A percentile compares a stretch with the other conserved stretches of the same genome.
Evolutionary conservation across 1,139 yeast genomes (phyloP).

Genomic region (Blastobotrys arbuscula): DNA sequence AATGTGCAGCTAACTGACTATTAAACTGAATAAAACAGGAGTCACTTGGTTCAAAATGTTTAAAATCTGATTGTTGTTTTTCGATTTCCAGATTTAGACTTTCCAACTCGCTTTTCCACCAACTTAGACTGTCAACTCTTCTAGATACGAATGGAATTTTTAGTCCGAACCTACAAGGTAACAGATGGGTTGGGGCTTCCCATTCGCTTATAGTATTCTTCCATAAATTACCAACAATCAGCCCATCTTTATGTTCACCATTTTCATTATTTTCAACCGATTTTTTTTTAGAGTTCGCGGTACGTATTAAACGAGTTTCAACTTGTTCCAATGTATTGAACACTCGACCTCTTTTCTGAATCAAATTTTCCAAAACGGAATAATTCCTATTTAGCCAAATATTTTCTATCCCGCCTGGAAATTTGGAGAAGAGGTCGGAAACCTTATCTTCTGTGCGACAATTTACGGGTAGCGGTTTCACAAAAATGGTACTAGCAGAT

Average conservation of each 20-base stretch:
- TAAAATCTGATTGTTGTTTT: constrained; percentile 19
- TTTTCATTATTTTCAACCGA: constrained; percentile 1
- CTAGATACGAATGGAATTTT: constrained; percentile 17
- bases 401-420: constrained; percentile 25
- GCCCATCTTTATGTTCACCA: background rate
- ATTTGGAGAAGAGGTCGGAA: constrained; percentile 16
- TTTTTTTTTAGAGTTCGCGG: constrained; percentile 8
- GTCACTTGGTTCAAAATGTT: constrained; percentile 16
- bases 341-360: constrained; percentile 17
- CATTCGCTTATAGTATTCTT: constrained; percentile 17
- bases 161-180: constrained; percentile 14
- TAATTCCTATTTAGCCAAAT: constrained; percentile 32
- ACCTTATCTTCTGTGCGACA: constrained; percentile 18
- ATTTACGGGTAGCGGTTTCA: constrained; percentile 24
- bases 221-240: constrained; percentile 25
- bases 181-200: constrained; percentile 17
- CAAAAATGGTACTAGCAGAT: constrained; percentile 27
- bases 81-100: constrained; percentile 25
- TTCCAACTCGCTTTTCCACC: constrained; percentile 26
- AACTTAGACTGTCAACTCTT: constrained; percentile 21
- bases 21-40: constrained; percentile 34
- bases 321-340: constrained; percentile 22
- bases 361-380: constrained; percentile 19
- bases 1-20: constrained; percentile 29
- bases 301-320: constrained; percentile 13